These are phyloP conservation scores for Luvunga scandens DNA, from an alignment of 345 rosid genomes.

Conservation along the genomic window DNA sequence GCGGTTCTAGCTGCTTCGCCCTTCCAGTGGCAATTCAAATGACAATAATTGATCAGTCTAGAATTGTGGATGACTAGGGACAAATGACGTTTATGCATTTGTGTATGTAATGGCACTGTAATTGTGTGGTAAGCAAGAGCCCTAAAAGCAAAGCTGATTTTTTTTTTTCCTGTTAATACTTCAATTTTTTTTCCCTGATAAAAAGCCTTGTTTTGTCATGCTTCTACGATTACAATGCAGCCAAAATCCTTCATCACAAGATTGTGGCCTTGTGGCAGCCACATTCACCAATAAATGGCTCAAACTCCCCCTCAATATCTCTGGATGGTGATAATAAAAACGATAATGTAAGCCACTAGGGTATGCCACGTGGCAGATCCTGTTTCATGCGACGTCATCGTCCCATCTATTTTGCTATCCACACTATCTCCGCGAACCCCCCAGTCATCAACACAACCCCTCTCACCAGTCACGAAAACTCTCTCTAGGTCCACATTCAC, in stretches of 20 bases:
- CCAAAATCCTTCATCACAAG: background rate
- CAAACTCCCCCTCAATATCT: background rate
- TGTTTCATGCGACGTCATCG: constrained; percentile 19
- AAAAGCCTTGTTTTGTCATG: too few species aligned
- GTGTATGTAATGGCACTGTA: background rate
- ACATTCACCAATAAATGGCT: constrained; percentile 13
- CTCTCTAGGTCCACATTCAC: background rate
- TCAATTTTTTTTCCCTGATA: background rate
- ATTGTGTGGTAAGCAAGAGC: background rate
- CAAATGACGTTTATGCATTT: background rate
- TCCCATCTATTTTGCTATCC: constrained; percentile 2
- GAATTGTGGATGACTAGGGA: too few species aligned
- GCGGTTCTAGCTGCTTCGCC: background rate
- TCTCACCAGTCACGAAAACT: background rate
- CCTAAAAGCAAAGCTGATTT: too few species aligned
- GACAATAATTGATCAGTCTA: background rate
- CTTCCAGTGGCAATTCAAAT: background rate
- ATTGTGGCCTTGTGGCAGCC: constrained; percentile 28
- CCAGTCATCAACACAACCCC: constrained; percentile 18
- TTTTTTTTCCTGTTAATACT: too few species aligned
- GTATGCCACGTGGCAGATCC: constrained; percentile 66
- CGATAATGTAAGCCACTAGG: constrained; percentile 48
- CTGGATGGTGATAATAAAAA: constrained; percentile 26
- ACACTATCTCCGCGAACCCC: constrained; percentile 27
- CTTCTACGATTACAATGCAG: background rate